Evolutionary conservation across 345 rosid species (phyloP), one percentile per base, ranked within the genome.

Genomic region (Hirschfeldia incana): DNA sequence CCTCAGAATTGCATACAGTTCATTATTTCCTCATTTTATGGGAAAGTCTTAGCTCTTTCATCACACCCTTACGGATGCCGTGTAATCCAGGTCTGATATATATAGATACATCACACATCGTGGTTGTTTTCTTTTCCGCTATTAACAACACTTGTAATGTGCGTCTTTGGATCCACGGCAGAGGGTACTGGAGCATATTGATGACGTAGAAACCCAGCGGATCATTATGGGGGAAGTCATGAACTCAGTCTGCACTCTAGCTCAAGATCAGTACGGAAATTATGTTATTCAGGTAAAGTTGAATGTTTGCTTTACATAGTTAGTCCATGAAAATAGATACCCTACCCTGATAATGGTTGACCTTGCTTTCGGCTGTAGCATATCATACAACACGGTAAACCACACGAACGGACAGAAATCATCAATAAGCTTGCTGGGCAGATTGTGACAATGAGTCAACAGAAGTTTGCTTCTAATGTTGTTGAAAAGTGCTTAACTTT

Each of bases 61-160:
- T 85, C 89, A 65, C 99, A 95, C 76, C 98, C 99, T 72, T 95
- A 95, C 66, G 99, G 99, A n/a, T 93, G 99, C 82, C 97, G 97
- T 55, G 97, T 95, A 39, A 93, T 95, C 74, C 98, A 95, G 97
- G 99, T 91, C 55, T 44, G 76, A 49, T 5, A 49, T 49, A 58
- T 42, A 64, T 12, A 21, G 21, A 21, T 16, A 53, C 10, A 53
- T 53, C n/a, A 70, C 57, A 42, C 49, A 69, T 33, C 63, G 39
- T 10, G 49, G 32, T 69, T 72, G 58, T 21, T 33, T 51, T 15
- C 59, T 53, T 15, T 9, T 53, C 59, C 4, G 8, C 26, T 53
- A 6, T 6, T 53, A 76, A 64, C 21, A 8, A 16, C 57, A 21
- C 73, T 33, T 67, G 28, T 27, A 53, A 53, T 15, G 59, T 53